Percentiles rank a stretch among this genome's conserved stretches.
phyloP scores from a whole-genome alignment of 768 basidiomycete species.

The Fibroporia radiculosa region DNA sequence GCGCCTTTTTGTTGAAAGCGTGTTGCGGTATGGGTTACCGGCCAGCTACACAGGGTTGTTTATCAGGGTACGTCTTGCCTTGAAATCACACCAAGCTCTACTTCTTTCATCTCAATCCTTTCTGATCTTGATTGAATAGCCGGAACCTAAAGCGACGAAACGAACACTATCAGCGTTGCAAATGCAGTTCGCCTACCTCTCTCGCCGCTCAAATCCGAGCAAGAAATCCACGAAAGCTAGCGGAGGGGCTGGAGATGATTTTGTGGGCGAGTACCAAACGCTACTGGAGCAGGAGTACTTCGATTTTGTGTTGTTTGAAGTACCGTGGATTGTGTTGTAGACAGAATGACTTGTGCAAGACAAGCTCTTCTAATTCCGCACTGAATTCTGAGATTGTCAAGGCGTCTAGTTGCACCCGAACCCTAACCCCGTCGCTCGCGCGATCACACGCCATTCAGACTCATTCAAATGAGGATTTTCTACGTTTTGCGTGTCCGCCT shows the following conservation, averaged over 20 bases:
- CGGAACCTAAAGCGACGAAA: slow-evolving; percentile 78
- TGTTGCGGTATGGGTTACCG: slow-evolving; percentile 90
- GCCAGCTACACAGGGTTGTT: slow-evolving; percentile 80
- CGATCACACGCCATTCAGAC: slow-evolving; percentile 1
- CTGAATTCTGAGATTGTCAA: too few relatives aligned
- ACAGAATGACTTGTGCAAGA: not conserved
- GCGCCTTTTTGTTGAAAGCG: slow-evolving; percentile 89
- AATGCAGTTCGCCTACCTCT: slow-evolving; percentile 73
- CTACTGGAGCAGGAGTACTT: slow-evolving; percentile 94
- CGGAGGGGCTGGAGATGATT: slow-evolving; percentile 47
- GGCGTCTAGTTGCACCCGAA: too few relatives aligned
- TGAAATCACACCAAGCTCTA: not conserved
- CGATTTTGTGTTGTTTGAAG: slow-evolving; percentile 91
- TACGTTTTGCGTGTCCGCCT: not conserved
- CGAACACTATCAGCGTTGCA: slow-evolving; percentile 70
- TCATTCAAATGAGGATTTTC: too few relatives aligned
- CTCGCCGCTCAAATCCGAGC: slow-evolving; percentile 40
- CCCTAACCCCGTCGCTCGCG: not conserved
- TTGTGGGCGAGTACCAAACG: slow-evolving; percentile 85
- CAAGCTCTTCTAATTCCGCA: too few relatives aligned
- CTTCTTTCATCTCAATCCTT: not conserved
- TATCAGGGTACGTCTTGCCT: slow-evolving; percentile 52
- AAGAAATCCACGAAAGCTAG: slow-evolving; percentile 4
- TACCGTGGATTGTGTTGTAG: slow-evolving; percentile 81
- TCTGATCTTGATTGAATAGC: slow-evolving; percentile 36